These are phyloP conservation scores for Pythium scleroteichum DNA, from an alignment of 352 stramenopile genomes.

Conservation along the genomic window DNA sequence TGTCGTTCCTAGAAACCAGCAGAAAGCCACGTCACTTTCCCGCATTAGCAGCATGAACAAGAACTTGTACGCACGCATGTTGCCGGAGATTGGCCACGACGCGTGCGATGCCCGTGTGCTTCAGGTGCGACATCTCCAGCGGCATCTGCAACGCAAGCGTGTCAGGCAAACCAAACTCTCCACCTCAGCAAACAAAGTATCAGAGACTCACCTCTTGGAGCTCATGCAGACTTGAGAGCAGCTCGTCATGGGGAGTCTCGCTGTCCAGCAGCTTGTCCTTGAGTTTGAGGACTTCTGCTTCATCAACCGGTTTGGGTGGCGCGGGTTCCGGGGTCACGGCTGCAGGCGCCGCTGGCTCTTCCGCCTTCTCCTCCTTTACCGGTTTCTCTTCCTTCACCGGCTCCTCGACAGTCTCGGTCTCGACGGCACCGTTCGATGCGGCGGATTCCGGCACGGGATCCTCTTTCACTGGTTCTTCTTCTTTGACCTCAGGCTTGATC, in stretches of 20 bases:
- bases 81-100: constrained; percentile 68
- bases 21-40: too few species aligned
- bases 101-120: constrained; percentile 65
- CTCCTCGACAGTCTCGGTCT: too few species aligned
- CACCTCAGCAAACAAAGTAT: not conserved
- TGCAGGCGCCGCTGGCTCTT: constrained; percentile 39
- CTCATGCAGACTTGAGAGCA: constrained; percentile 56
- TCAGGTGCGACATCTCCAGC: constrained; percentile 61
- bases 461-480: too few species aligned
- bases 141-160: constrained; percentile 34
- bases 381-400: constrained; percentile 2
- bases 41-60: not conserved
- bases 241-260: constrained; percentile 64
- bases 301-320: constrained; percentile 45
- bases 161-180: not conserved
- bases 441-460: too few species aligned
- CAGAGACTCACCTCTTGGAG: constrained; percentile 35
- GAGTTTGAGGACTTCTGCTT: constrained; percentile 54
- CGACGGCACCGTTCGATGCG: too few species aligned
- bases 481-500: too few species aligned
- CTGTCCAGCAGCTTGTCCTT: constrained; percentile 57
- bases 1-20: constrained; percentile 59
- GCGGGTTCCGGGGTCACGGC: constrained; percentile 37
- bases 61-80: constrained; percentile 52
- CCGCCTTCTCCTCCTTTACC: not conserved